Evolutionary conservation across 2,329 filamentous ascomycete genomes (phyloP).

Genomic region (Phyllosticta ampelicida): DNA sequence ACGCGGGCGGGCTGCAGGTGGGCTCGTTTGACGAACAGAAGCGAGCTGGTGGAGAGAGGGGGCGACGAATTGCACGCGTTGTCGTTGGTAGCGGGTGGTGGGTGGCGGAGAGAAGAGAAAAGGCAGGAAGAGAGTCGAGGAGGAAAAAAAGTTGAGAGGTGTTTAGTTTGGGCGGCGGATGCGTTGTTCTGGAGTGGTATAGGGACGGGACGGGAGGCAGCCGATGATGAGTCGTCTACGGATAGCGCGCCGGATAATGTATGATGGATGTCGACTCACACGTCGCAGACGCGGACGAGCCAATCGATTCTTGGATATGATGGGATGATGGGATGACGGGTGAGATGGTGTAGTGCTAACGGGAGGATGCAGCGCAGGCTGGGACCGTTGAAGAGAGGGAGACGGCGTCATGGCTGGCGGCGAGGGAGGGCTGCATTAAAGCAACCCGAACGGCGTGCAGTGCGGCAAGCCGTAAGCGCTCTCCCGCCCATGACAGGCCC

Average conservation of each 20-base stretch:
- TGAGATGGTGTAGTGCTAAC: no score
- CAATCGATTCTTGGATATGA: no score
- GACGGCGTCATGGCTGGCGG: background rate
- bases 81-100: no score
- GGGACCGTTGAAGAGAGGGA: no score
- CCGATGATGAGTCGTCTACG: background rate
- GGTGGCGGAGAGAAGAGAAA: no score
- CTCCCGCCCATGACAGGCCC: background rate
- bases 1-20: background rate
- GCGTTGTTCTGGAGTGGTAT: background rate
- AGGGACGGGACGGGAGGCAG: background rate
- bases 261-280: background rate
- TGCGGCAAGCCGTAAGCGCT: background rate
- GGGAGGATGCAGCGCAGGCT: no score
- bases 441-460: background rate
- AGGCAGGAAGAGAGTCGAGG: background rate
- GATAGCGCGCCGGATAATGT: background rate
- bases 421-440: background rate
- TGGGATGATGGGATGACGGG: no score
- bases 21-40: background rate
- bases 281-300: background rate
- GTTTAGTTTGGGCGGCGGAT: background rate
- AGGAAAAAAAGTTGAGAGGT: background rate
- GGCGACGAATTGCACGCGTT: background rate
- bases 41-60: background rate